Conservation (phyloP, 2,329 filamentous ascomycete genomes). For the Fusarium humuli region DNA sequence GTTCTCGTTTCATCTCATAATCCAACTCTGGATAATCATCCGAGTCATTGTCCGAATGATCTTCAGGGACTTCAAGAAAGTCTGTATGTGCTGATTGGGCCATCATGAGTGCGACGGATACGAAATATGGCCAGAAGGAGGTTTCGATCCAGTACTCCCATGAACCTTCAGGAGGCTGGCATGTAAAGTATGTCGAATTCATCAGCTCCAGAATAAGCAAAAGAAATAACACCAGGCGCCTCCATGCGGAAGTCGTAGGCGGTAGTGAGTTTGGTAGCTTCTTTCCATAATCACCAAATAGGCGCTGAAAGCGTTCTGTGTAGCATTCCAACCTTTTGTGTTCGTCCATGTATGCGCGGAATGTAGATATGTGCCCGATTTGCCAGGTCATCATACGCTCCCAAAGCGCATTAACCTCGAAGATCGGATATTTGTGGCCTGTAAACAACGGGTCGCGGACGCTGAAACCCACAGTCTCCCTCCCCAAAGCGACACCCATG, state of each 20-base stretch:
- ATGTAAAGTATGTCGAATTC: neutral
- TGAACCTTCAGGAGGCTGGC: neutral
- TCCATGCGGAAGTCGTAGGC: neutral
- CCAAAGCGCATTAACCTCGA: neutral
- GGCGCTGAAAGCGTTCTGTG: neutral
- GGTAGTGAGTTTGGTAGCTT: neutral
- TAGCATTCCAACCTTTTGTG: neutral
- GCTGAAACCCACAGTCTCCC: rapidly evolving
- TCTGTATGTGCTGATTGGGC: neutral
- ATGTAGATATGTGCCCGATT: neutral
- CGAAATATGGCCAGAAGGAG: no score
- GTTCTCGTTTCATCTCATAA: rapidly evolving
- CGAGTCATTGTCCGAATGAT: neutral
- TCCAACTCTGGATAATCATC: neutral
- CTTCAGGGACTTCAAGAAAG: neutral
- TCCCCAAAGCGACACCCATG: no score
- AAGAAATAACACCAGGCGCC: neutral
- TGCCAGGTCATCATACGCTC: neutral
- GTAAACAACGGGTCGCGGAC: neutral
- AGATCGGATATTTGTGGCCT: rapidly evolving
- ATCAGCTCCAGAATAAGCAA: neutral
- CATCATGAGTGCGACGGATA: neutral
- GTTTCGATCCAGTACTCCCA: neutral
- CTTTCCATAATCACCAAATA: neutral
- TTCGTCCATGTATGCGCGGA: neutral